Evolutionary conservation across 768 basidiomycete species (phyloP).

Genomic region (Cystobasidium tubakii): DNA sequence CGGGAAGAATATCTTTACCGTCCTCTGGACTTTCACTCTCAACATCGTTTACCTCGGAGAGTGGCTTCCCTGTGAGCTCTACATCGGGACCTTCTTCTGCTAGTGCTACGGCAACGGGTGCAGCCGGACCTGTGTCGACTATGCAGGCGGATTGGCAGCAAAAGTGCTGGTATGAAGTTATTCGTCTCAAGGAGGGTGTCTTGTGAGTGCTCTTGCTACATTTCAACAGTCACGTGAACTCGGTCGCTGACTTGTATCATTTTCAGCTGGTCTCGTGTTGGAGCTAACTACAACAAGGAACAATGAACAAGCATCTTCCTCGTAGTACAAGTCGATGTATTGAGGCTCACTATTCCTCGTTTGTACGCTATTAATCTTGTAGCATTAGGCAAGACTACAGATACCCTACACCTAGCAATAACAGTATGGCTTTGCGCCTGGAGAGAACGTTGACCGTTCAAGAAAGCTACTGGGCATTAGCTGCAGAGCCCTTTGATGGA

Average conservation of each 20-base stretch:
- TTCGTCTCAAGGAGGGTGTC: constrained; percentile 41
- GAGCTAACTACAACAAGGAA: constrained; percentile 17
- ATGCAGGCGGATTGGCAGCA: constrained; percentile 46
- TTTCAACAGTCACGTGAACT: neutral
- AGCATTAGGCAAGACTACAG: neutral
- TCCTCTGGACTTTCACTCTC: neutral
- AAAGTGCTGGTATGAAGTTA: constrained; percentile 45
- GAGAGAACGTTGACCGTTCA: too few species aligned
- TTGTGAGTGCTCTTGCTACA: constrained; percentile 40
- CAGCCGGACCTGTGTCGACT: neutral
- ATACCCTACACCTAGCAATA: neutral
- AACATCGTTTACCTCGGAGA: neutral
- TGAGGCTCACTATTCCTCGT: neutral
- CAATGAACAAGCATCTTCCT: neutral
- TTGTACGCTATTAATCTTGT: neutral
- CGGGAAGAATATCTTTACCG: neutral
- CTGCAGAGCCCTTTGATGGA: too few species aligned
- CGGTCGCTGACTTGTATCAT: neutral
- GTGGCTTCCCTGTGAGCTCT: neutral
- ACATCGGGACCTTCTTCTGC: neutral
- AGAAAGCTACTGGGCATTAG: too few species aligned
- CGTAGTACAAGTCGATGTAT: neutral
- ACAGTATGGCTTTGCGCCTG: neutral
- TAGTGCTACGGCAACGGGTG: neutral
- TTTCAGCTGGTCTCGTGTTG: constrained; percentile 29